Evolutionary conservation across 345 rosid genomes (phyloP).

Genomic region (Syzygium aromaticum): DNA sequence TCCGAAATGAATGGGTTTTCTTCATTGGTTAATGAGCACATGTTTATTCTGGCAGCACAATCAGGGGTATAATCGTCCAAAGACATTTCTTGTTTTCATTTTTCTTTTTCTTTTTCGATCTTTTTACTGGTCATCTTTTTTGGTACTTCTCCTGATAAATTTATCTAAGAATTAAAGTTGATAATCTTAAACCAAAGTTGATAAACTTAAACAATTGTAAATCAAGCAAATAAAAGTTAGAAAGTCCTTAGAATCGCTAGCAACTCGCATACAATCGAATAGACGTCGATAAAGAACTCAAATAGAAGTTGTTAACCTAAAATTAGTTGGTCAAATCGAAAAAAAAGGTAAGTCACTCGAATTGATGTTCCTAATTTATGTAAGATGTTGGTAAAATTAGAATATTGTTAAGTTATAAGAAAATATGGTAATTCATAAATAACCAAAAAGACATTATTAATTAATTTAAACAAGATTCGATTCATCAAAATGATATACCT

Average conservation of each 20-base stretch:
- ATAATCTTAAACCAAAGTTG: not conserved
- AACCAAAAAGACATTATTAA: not conserved
- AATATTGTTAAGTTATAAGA: not conserved
- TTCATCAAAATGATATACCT: not conserved
- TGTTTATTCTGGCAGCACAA: too few relatives aligned
- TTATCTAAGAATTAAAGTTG: not conserved
- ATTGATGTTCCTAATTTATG: not conserved
- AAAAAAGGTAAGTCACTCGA: not conserved
- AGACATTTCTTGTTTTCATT: too few relatives aligned
- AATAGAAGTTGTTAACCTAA: not conserved
- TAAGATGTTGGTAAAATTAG: not conserved
- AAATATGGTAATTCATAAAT: not conserved
- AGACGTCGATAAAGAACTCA: not conserved
- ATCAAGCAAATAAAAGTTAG: not conserved
- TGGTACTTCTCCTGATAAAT: too few relatives aligned
- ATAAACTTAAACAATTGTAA: not conserved
- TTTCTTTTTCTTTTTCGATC: too few relatives aligned
- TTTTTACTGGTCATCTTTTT: too few relatives aligned
- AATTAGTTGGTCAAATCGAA: not conserved
- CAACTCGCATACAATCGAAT: not conserved
- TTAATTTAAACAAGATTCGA: not conserved
- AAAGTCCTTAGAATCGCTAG: not conserved
- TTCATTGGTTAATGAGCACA: too few relatives aligned
- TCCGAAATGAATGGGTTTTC: not conserved
- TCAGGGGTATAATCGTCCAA: too few relatives aligned